Base-by-base conservation (phyloP, 2,329 filamentous ascomycete species). In the Diplodia mutila region DNA sequence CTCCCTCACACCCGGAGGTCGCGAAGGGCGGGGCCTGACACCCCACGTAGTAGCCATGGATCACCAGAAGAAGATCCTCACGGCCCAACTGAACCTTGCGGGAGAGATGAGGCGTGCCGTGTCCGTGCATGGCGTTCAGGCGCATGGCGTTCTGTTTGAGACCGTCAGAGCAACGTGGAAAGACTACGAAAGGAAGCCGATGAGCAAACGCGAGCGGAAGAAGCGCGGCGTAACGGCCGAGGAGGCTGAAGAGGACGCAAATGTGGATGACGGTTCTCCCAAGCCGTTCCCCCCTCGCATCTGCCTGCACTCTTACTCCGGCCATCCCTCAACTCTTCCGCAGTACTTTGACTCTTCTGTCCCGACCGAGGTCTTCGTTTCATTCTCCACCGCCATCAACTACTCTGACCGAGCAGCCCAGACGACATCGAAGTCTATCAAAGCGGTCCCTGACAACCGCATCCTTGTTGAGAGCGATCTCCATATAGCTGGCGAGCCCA, bases 301-400 rank as follows among this genome's bases (percentile, higher is more conserved):
- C 75, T 99, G 95, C 75, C 87, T 99, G 68, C 95, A 99, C 79
- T 97, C 94, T 0, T 99, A 93, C 79, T 96, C 91, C 57, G 94
- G 93, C 0, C 86, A 90, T 6, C 83, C 87, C 12, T 89, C 95
- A 67, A 85, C 90, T 37, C 80, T 97, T 46, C 89, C 86, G 71
- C 93, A 93, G 77, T 98, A 97, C 74, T 80, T 93, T 57, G 85
- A 91, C 70, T 86, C 87, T 1, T 83, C 86, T 0, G 87, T 95
- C 9, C 94, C 94, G 0, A 88, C 89, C 0, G 84, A 88, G 18
- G 85, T 98, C 23, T 99, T 89, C 79, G 94, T 97, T 73, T 97
- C 93, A 1, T 96, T 98, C 75, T 97, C 93, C 1, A 85, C 85
- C 0, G 89, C 88, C 6, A 91, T 99, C 73, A 99, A 98, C 75